A percentile compares a stretch with the other conserved stretches of the same genome.
Evolutionary conservation across 306 rosid genomes (phyloP).

Genomic region (Fragaria nilgerrensis): DNA sequence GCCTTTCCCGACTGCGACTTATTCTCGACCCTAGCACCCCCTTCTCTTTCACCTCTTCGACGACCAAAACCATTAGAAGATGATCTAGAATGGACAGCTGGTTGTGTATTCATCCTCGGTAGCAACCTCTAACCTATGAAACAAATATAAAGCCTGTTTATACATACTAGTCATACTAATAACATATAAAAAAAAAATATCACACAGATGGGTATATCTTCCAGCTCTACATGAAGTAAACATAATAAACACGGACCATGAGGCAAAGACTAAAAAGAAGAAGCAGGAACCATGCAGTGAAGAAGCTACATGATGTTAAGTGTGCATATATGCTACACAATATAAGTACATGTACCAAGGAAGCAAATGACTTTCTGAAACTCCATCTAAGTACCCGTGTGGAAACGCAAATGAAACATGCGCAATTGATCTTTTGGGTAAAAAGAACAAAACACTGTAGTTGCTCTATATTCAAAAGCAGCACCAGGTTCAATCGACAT

Average conservation of each 20-base stretch:
- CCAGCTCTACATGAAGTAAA: not conserved
- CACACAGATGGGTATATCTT: not conserved
- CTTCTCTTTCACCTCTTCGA: constrained; percentile 75
- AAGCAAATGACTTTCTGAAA: not conserved
- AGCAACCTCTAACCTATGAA: constrained; percentile 44
- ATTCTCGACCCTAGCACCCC: constrained; percentile 53
- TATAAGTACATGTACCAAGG: not conserved
- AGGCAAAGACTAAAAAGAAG: not conserved
- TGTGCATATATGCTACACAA: not conserved
- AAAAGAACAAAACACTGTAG: not conserved
- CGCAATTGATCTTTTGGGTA: not conserved
- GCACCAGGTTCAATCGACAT: not conserved
- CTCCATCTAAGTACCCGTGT: not conserved
- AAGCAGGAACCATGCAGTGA: not conserved
- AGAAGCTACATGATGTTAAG: not conserved
- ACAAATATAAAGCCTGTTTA: not conserved
- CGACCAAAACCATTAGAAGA: constrained; percentile 84
- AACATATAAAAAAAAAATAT: not conserved
- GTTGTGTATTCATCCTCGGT: constrained; percentile 74
- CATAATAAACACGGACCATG: not conserved
- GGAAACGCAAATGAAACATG: not conserved
- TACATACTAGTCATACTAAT: constrained; percentile 21
- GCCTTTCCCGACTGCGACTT: constrained; percentile 64
- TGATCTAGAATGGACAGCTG: constrained; percentile 54
- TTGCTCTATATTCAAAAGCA: not conserved